These are phyloP conservation scores for Paraphaeosphaeria sporulosa DNA, from an alignment of 2,329 filamentous ascomycete genomes.

Conservation along the genomic window DNA sequence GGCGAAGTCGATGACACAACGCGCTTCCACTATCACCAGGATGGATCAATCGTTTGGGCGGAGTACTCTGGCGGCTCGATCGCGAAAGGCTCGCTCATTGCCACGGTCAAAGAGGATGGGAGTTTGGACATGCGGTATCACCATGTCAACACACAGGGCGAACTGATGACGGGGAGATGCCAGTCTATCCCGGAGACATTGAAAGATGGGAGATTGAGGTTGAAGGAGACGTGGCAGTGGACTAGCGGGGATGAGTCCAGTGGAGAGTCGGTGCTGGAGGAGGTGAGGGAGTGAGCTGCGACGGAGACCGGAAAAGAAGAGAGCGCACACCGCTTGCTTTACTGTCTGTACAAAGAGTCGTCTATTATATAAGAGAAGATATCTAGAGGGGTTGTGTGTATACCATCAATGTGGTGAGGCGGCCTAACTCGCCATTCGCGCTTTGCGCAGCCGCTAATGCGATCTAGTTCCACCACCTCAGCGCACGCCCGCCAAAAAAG, in stretches of 20 bases:
- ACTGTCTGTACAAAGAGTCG: no score
- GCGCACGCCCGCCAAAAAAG: no score
- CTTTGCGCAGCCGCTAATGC: no score
- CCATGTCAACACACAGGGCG: constrained; percentile 9
- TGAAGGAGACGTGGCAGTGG: constrained; percentile 10
- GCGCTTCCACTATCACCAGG: constrained; percentile 12
- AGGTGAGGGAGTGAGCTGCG: not conserved
- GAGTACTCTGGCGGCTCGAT: constrained; percentile 7
- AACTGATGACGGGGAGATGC: constrained; percentile 13
- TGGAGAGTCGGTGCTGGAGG: no score
- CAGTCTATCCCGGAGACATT: constrained; percentile 1
- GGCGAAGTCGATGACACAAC: constrained; percentile 13
- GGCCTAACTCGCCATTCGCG: no score
- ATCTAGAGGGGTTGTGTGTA: no score
- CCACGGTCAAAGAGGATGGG: constrained; percentile 6
- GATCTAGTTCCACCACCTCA: no score
- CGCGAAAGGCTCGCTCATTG: constrained; percentile 6
- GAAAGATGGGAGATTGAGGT: constrained; percentile 11
- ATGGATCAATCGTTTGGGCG: constrained; percentile 7
- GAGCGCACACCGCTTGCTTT: no score
- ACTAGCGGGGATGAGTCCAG: no score
- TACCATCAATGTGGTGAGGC: no score
- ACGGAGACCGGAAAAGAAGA: no score
- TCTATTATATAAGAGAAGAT: no score
- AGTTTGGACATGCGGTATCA: constrained; percentile 13